Evolutionary conservation across 257 asterid species (phyloP).

Genomic region (Henckelia pumila): DNA sequence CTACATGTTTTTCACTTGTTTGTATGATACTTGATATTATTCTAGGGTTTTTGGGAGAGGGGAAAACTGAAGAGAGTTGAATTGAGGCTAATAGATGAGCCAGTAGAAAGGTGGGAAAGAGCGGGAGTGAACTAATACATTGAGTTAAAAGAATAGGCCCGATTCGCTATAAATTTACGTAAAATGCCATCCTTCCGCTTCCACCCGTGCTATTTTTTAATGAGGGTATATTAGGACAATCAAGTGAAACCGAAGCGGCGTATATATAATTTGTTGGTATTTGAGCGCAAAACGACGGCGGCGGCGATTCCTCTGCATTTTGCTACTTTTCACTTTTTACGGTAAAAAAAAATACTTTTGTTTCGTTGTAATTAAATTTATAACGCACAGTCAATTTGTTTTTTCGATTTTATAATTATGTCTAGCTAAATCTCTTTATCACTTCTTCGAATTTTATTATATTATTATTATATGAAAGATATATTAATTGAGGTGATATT

Average conservation of each 20-base stretch:
- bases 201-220: background rate
- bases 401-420: too few species aligned
- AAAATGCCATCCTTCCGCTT: slow-evolving; percentile 31
- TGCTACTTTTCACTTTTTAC: background rate
- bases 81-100: slow-evolving; percentile 20
- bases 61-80: slow-evolving; percentile 13
- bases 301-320: too few species aligned
- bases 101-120: slow-evolving; percentile 36
- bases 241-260: background rate
- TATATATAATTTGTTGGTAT: background rate
- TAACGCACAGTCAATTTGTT: too few species aligned
- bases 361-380: too few species aligned
- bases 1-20: background rate
- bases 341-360: too few species aligned
- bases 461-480: too few species aligned
- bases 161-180: slow-evolving; percentile 26
- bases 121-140: slow-evolving; percentile 37
- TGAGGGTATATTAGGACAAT: slow-evolving; percentile 27
- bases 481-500: too few species aligned
- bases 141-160: slow-evolving; percentile 21
- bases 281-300: background rate
- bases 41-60: slow-evolving; percentile 46
- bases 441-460: too few species aligned
- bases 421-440: too few species aligned
- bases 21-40: slow-evolving; percentile 5